Evolutionary conservation across 2,329 filamentous ascomycete genomes (phyloP), one percentile per base, ranked within the genome.

Genomic region (Mariannaea elegans): DNA sequence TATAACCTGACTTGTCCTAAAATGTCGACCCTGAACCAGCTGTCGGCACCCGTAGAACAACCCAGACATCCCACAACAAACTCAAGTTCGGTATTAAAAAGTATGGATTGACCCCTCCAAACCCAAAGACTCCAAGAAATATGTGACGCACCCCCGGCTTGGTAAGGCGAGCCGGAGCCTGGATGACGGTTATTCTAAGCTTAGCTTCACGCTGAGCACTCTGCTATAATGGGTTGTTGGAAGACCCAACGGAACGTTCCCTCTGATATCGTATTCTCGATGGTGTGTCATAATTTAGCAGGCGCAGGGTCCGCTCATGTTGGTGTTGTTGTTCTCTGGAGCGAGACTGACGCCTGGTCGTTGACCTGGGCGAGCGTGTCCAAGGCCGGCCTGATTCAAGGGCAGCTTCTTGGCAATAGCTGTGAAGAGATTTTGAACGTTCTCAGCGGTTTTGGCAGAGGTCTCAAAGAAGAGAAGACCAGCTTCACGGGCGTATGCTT

Each of bases 381-480:
- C 88, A 64, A 94, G 93, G n/a, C 94, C 94, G 49, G 89, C 94
- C 79, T 98, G 95, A 75, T 99, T 95, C 69, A 98, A 89, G 29
- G 95, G 95, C 66, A 99, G 84, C 81, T 97, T 98, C 89, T 94
- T 97, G 63, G 95, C 95, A 75, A 99, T 98, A 59, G 93, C 93
- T 39, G 94, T 97, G 80, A 99, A 99, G 52, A 99, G 84, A 70
- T 98, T 95, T 72, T 89, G 87, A 55, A 99, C 95, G 72, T 99
- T 99, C 80, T 97, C 93, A 58, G 93, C 91, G 34, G 94, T 97
- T 85, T 99, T 99, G 67, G 95, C 95, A 10, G 94, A 97, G 3
- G 95, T 99, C 79, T 99, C 95, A 77, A 99, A 99, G 84, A 99
- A 99, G 53, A 99, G 85, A 6, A 99, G 87, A 39, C 93, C 93